Base-by-base conservation (phyloP, 1,139 yeast species). In the Sugiyamaella japonica region DNA sequence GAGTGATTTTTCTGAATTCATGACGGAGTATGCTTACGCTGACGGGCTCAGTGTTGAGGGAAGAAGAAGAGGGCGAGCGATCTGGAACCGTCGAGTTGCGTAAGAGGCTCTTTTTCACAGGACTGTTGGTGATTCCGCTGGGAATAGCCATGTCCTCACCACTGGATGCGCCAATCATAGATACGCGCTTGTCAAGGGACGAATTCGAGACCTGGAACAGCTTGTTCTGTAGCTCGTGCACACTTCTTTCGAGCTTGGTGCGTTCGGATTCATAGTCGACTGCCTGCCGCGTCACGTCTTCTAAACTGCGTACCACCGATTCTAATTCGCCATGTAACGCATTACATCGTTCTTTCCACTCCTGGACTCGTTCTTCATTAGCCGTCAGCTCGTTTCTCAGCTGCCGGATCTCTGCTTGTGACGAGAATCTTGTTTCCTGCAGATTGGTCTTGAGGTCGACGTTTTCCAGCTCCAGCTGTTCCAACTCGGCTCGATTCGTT, bases 1-100 rank as follows among this genome's bases (percentile, higher is more conserved):
- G 74, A 1, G 86, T 84, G 42, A 86, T 78, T 63, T 81, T 82
- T 64, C 83, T 83, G 73, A 87, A 87, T 69, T 87, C 91, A 61
- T 83, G 80, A 55, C 90, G 76, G 62, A 87, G 72, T 1, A 85
- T 54, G 23, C 69, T 62, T 34, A 67, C 70, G 23, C 66, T 61
- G 23, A 61, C 38, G 1, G 66, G 65, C 34, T 63, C 65, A 6
- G 37, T 5, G 28, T 41, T 20, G n/a, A n/a, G n/a, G 6, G 29
- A 12, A n/a, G 10, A 16, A 1, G 42, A 15, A 7, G 48, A 10
- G 12, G 57, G 16, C 13, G 37, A 5, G n/a, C 51, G 39, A 12
- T 48, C 45, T 8, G 51, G 44, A 7, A 48, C 45, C n/a, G 44
- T 39, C 13, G 52, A 41, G 20, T 29, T 38, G 4, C 51, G 25